phyloP scores from a whole-genome alignment of 768 basidiomycete species.

The Tulasnella sp. region DNA sequence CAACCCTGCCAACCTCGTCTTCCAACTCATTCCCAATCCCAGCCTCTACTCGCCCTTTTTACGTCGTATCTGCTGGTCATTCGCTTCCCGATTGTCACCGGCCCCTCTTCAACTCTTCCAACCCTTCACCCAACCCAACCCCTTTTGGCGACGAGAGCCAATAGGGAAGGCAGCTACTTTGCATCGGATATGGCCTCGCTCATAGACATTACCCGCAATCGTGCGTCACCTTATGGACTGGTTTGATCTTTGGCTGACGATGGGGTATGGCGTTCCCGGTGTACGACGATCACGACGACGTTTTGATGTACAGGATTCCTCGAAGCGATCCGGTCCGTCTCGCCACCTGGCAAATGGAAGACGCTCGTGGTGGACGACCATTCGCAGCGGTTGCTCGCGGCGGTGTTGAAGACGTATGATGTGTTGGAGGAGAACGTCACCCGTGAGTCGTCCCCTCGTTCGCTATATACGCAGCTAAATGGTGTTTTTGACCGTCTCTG shows the following conservation, averaged over 20 bases:
- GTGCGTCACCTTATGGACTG: background rate
- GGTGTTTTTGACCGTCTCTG: background rate
- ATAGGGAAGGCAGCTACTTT: background rate
- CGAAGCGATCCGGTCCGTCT: constrained; percentile 74
- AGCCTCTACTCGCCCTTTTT: background rate
- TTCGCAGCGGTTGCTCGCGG: constrained; percentile 68
- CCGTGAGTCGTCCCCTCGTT: constrained; percentile 43
- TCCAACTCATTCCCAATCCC: background rate
- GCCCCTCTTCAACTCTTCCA: no score
- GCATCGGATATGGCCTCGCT: no score
- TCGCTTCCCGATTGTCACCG: no score
- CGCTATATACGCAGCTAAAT: no score
- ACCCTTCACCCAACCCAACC: no score
- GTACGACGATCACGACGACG: no score
- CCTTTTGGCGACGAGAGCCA: no score
- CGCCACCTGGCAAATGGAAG: constrained; percentile 88
- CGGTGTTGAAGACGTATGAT: constrained; percentile 86
- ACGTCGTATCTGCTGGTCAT: background rate
- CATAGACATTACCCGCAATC: constrained; percentile 18
- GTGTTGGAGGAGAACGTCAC: constrained; percentile 94
- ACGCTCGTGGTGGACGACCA: constrained; percentile 92
- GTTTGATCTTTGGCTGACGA: background rate
- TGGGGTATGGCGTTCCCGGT: background rate
- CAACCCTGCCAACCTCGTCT: background rate
- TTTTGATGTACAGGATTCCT: constrained; percentile 51